phyloP scores from a whole-genome alignment of 1,139 yeast species.

The Nakaseomyces sp. region DNA sequence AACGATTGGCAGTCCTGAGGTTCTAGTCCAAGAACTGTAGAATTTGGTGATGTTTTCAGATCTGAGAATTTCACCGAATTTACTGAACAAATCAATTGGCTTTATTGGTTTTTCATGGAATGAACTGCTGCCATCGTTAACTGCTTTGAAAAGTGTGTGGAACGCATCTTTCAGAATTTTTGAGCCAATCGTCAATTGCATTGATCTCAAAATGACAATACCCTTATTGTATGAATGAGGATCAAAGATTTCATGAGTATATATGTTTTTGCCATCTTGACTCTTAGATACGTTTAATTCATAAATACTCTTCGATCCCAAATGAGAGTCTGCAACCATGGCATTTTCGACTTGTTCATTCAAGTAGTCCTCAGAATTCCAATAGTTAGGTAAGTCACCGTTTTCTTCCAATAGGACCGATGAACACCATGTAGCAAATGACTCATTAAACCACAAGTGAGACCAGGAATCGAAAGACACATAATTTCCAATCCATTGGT shows the following conservation, averaged over 20 bases:
- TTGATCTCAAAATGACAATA: conserved; percentile 47
- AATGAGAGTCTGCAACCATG: conserved; percentile 37
- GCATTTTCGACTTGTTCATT: conserved; percentile 34
- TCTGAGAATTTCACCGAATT: conserved; percentile 23
- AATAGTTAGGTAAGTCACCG: conserved; percentile 23
- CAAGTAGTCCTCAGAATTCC: conserved; percentile 22
- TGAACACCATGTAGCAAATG: conserved; percentile 66
- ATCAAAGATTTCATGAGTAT: conserved; percentile 41
- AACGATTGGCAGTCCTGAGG: conserved; percentile 52
- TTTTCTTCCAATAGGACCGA: conserved; percentile 37
- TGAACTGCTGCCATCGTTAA: not conserved
- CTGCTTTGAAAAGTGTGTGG: conserved; percentile 35
- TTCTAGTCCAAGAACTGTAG: conserved; percentile 50
- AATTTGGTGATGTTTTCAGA: conserved; percentile 36
- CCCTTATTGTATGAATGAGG: conserved; percentile 58
- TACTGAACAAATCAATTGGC: conserved; percentile 51
- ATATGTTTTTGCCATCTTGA: conserved; percentile 20
- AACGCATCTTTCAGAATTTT: conserved; percentile 35
- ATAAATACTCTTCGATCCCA: conserved; percentile 27
- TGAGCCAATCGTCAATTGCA: conserved; percentile 40
- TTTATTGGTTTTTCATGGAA: conserved; percentile 38
- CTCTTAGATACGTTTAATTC: conserved; percentile 26
- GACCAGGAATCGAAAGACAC: conserved; percentile 61
- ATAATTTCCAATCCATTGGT: conserved; percentile 69
- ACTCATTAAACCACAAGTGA: conserved; percentile 63